Evolutionary conservation across 2,329 filamentous ascomycete genomes (phyloP), one percentile per base, ranked within the genome.

Genomic region (Cadophora sp.): DNA sequence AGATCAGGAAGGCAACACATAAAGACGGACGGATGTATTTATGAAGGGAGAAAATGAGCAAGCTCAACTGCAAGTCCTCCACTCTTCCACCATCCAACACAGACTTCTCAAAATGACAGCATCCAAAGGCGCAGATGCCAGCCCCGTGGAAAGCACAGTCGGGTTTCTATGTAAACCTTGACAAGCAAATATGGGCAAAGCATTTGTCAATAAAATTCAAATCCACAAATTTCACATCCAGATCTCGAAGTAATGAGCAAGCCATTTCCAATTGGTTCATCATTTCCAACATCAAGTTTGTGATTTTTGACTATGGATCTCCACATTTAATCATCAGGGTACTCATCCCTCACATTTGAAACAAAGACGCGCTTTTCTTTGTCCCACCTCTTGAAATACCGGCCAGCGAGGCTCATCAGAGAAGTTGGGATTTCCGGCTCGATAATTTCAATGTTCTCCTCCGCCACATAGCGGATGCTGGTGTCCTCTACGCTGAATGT

Each of bases 361-460:
- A 97, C 84, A 80, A 98, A 99, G 4, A 80, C 83, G 71, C 87
- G 87, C 0, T 80, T 83, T 41, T 81, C 81, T 4, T 78, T 75
- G 78, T 97, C 92, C 83, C 94, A 98, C 50, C 93, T 84, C 79
- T 93, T 96, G 79, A 99, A 98, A 78, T 92, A 93, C 73, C 90
- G 91, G 0, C 96, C 96, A 3, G 94, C 93, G 71, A 92, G 79
- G 55, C 83, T 83, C 75, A 93, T 85, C 69, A 96, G 82, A 27
- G 85, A 79, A n/a, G 85, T 80, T 0, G 85, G 83, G 2, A 90
- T 80, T 41, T 82, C 72, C 71, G 80, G 77, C 61, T 78, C 56
- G 74, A 93, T 80, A n/a, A 89, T 79, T 66, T 89, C 81, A 65
- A 97, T 91, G 73, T 94, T 97, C 73, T 94, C 90, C 75, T 96